phyloP scores from a whole-genome alignment of 768 basidiomycete species.

The Mycena haematopus region DNA sequence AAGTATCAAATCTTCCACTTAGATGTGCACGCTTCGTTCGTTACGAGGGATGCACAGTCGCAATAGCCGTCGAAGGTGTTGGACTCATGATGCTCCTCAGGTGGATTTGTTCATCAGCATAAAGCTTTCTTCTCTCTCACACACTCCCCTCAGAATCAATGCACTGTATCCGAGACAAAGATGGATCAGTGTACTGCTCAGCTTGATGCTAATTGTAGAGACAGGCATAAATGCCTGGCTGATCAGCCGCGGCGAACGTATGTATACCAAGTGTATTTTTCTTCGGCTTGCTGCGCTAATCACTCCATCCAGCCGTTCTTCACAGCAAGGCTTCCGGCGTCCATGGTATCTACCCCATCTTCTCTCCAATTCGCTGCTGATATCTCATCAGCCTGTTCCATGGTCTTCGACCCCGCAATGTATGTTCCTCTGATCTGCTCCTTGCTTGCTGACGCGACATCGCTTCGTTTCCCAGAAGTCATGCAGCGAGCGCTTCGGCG shows the following conservation, averaged over 20 bases:
- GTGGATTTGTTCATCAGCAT: slow-evolving; percentile 15
- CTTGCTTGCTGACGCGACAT: background rate
- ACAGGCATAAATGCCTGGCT: slow-evolving; percentile 42
- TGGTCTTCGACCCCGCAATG: slow-evolving; percentile 42
- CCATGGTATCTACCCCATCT: slow-evolving; percentile 19
- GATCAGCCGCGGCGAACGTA: slow-evolving; percentile 39
- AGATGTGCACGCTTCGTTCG: slow-evolving; percentile 40
- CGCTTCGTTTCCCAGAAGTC: slow-evolving; percentile 24
- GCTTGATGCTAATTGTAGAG: slow-evolving; percentile 34
- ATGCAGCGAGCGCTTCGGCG: slow-evolving; percentile 39
- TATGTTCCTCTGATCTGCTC: slow-evolving; percentile 8
- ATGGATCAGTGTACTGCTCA: slow-evolving; percentile 33
- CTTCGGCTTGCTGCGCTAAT: background rate
- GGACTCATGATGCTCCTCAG: slow-evolving; percentile 52
- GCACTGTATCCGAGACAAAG: slow-evolving; percentile 37
- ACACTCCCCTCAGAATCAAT: slow-evolving; percentile 31
- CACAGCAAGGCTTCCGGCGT: slow-evolving; percentile 25
- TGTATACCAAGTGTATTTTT: slow-evolving; percentile 17
- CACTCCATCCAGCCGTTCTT: slow-evolving; percentile 13
- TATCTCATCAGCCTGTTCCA: slow-evolving; percentile 40
- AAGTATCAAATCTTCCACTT: background rate
- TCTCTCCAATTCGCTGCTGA: background rate
- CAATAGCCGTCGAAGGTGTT: slow-evolving; percentile 45
- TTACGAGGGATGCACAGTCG: slow-evolving; percentile 47
- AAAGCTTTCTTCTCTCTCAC: background rate